Base-by-base conservation (phyloP, 2,329 filamentous ascomycete species). In the Stagonosporopsis vannaccii region DNA sequence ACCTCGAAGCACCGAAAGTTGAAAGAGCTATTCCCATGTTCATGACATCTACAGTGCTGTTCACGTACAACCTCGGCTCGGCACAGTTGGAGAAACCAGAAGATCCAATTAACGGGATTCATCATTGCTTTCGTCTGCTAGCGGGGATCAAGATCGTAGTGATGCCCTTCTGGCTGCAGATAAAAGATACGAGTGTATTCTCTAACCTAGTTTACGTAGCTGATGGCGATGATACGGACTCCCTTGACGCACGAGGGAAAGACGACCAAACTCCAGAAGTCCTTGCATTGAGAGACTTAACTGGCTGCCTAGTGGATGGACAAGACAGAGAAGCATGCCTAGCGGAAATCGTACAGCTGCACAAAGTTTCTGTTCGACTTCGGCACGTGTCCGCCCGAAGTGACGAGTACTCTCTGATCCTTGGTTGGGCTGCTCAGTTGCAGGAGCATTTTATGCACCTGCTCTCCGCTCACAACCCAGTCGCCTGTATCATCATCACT, bases 21-120 rank as follows among this genome's bases (percentile, higher is more conserved):
- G 67, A 68, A 15, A 58, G 60, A 13, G 62, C 68, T 8, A 48
- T 71, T 17, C 63, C 70, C 0, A 72, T 73, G 70, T 73, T 73
- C 40, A 52, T 71, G n/a, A 50, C 71, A 8, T 69, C 69, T 2
- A 61, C 67, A 8, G 46, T 69, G 1, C 45, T 73, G n/a, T 53
- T 71, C 8, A 68, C 61, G 6, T 73, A 73, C 58, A 68, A 71
- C 46, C 66, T 73, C 33, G 68, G 60, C 9, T 66, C 66, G 4
- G 69, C 65, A n/a, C 67, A 66, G 19, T 41, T 70, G 17, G 63
- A 69, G 42, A 60, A 54, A 26, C 67, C 69, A 23, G 67, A 71
- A 26, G 66, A 73, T 46, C 63, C 70, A 15, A 69, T 73, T 8
- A 53, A 56, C 13, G 63, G 63, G 13, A 56, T 73, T 15, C 67